These are phyloP conservation scores for Clathrospora elynae DNA, from an alignment of 2,329 filamentous ascomycete genomes.

Conservation along the genomic window DNA sequence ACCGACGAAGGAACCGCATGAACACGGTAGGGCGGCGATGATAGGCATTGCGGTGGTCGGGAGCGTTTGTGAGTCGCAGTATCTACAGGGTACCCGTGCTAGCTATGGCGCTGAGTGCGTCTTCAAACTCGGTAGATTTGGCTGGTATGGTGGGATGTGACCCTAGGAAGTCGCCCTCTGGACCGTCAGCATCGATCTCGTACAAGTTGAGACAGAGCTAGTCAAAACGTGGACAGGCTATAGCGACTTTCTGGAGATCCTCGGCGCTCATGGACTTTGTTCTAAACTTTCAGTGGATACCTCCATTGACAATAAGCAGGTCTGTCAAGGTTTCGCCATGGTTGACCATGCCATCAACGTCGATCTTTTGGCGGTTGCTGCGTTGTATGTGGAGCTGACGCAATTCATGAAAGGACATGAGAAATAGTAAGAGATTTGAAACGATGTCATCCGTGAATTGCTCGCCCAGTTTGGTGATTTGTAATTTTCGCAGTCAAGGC, in stretches of 20 bases:
- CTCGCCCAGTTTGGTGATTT: background rate
- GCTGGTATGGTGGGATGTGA: no score
- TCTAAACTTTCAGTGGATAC: background rate
- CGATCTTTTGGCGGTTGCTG: background rate
- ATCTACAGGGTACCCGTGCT: background rate
- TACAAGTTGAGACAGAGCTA: constrained; percentile 9
- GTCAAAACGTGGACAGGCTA: background rate
- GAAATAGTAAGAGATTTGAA: background rate
- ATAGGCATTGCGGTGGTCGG: background rate
- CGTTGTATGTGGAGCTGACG: background rate
- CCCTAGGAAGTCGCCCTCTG: constrained; percentile 4
- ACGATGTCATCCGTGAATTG: background rate
- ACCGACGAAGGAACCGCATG: background rate
- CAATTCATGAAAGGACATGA: background rate
- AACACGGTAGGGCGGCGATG: background rate
- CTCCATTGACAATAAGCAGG: constrained; percentile 3
- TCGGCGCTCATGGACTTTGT: background rate
- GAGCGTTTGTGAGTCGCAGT: background rate
- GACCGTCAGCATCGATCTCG: background rate
- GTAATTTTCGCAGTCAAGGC: background rate
- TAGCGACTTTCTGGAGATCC: constrained; percentile 1
- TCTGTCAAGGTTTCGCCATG: constrained; percentile 4
- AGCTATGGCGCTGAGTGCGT: background rate
- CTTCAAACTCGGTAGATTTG: constrained; percentile 1
- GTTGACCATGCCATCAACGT: constrained; percentile 1